Conservation (phyloP, 1,284 basidiomycete species). For the Inonotus obliquus region DNA sequence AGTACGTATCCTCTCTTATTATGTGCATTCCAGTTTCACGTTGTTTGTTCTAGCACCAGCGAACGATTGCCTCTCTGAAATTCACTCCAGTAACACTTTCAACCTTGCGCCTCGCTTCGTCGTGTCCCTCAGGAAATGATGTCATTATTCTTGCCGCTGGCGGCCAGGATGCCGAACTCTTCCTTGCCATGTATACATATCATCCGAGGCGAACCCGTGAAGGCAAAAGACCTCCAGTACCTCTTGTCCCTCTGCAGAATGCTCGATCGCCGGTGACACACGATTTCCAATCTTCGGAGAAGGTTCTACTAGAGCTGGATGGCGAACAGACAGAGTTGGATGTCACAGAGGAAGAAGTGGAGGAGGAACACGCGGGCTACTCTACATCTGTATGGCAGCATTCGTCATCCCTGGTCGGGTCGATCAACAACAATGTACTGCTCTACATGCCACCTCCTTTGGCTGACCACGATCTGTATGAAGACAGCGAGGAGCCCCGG, state of each 20-base stretch:
- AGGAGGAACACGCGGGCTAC: not conserved
- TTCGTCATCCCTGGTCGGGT: conserved; percentile 51
- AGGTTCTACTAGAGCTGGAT: not conserved
- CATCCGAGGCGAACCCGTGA: not conserved
- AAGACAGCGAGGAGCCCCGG: not conserved
- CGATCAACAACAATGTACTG: conserved; percentile 82
- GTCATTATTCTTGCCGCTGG: conserved; percentile 74
- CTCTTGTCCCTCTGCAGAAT: not conserved
- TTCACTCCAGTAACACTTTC: conserved; percentile 70
- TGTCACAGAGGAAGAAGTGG: not conserved
- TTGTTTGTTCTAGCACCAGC: not conserved
- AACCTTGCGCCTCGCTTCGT: conserved; percentile 45
- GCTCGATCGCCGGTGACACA: not conserved
- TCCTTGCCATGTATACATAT: conserved; percentile 51
- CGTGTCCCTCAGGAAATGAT: conserved; percentile 35
- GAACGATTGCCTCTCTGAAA: conserved; percentile 42
- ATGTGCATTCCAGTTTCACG: not conserved
- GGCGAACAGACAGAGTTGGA: not conserved
- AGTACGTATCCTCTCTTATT: not conserved
- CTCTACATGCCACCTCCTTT: conserved; percentile 47
- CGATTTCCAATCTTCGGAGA: not conserved
- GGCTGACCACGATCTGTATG: not conserved
- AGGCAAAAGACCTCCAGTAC: not conserved
- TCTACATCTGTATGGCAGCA: conserved; percentile 45
- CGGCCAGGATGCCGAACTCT: conserved; percentile 77